A percentile compares a stretch with the other conserved stretches of the same genome.
These are phyloP conservation scores for Phaeotremella fagi DNA, from an alignment of 768 basidiomycete species.

Conservation along the genomic window DNA sequence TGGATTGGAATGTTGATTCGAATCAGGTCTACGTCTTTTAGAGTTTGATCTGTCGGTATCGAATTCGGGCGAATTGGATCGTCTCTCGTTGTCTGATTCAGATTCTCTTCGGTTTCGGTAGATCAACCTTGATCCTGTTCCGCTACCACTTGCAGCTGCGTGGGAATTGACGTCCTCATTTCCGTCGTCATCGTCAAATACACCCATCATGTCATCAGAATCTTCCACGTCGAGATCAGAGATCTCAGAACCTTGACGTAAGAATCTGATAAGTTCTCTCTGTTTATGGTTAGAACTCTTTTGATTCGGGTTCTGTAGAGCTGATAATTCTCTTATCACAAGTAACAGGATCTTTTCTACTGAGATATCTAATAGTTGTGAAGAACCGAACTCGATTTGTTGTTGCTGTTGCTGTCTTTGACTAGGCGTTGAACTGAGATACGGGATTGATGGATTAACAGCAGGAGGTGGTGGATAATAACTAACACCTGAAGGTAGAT, in stretches of 20 bases:
- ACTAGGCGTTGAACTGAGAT: slow-evolving; percentile 25
- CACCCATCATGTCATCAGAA: background rate
- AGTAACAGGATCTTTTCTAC: slow-evolving; percentile 38
- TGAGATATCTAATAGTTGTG: slow-evolving; percentile 36
- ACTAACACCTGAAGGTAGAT: slow-evolving; percentile 26
- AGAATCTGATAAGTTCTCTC: background rate
- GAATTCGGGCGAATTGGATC: too few relatives aligned
- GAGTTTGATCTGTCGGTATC: too few relatives aligned
- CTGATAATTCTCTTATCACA: slow-evolving; percentile 30
- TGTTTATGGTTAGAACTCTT: background rate
- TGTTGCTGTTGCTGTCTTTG: too few relatives aligned
- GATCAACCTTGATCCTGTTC: too few relatives aligned
- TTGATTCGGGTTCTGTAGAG: background rate
- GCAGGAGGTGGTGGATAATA: slow-evolving; percentile 34
- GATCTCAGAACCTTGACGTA: slow-evolving; percentile 2
- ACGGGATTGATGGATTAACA: slow-evolving; percentile 5
- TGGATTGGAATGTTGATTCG: too few relatives aligned
- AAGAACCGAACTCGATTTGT: slow-evolving; percentile 8
- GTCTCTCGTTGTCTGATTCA: too few relatives aligned
- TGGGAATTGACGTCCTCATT: slow-evolving; percentile 1
- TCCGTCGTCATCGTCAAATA: slow-evolving; percentile 2
- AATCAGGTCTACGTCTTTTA: too few relatives aligned
- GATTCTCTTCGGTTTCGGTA: too few relatives aligned
- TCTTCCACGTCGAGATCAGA: slow-evolving; percentile 8
- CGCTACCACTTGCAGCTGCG: too few relatives aligned